These are phyloP conservation scores for Aschersonia sp. DNA, from an alignment of 2,329 filamentous ascomycete species.

Conservation along the genomic window DNA sequence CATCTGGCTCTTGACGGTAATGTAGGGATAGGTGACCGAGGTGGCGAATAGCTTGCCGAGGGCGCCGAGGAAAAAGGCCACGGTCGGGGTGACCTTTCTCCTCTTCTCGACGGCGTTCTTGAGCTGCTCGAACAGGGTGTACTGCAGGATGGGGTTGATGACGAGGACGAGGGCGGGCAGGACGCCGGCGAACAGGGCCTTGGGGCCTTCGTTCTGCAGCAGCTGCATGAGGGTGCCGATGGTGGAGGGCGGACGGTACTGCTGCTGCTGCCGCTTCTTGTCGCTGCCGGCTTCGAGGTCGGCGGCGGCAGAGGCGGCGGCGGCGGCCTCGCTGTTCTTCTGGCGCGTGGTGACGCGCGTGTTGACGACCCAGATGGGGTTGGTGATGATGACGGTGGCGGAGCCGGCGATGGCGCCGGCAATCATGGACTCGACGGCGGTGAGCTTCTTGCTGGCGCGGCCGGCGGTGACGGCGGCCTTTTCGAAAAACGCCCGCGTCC, in stretches of 20 bases:
- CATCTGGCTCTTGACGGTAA: conserved; percentile 96
- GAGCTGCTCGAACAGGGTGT: conserved; percentile 96
- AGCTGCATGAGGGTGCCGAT: conserved; percentile 69
- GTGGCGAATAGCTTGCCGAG: conserved; percentile 91
- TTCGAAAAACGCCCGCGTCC: conserved; percentile 79
- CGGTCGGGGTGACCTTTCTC: conserved; percentile 62
- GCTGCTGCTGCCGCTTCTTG: conserved; percentile 1
- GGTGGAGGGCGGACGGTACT: conserved; percentile 45
- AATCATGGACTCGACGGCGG: conserved; percentile 85
- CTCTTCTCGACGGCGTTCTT: conserved; percentile 75
- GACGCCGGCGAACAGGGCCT: conserved; percentile 81
- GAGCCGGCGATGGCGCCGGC: conserved; percentile 87
- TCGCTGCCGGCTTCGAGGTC: conserved; percentile 22
- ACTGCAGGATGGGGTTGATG: conserved; percentile 96
- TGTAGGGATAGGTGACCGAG: conserved; percentile 91
- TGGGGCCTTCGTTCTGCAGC: conserved; percentile 68
- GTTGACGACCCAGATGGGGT: conserved; percentile 99
- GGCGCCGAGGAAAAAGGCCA: conserved; percentile 84
- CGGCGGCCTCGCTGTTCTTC: conserved; percentile 29
- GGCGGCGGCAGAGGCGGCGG: background rate
- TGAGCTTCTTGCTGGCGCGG: conserved; percentile 66
- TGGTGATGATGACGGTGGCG: conserved; percentile 89
- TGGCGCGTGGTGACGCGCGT: conserved; percentile 92
- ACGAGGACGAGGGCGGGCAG: conserved; percentile 86
- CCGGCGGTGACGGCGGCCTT: conserved; percentile 58